These are phyloP conservation scores for Heritiera fomes DNA, from an alignment of 345 rosid species.

Conservation along the genomic window DNA sequence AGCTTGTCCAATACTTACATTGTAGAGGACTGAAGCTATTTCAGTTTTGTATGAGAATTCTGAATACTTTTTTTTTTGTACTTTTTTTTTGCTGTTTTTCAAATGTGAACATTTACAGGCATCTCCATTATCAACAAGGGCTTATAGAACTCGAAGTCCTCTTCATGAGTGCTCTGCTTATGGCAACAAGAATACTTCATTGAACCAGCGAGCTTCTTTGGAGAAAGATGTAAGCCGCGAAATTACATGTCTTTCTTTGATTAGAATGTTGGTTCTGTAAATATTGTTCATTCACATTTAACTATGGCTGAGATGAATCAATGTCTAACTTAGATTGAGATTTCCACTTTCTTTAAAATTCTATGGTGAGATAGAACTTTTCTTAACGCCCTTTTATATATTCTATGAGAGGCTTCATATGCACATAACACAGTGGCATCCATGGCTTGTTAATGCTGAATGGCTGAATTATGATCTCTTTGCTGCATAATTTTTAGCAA, in stretches of 20 bases:
- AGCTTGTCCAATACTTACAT: neutral
- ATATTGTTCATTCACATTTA: neutral
- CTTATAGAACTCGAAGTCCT: conserved; percentile 49
- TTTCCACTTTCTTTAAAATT: too few relatives aligned
- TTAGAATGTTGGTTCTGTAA: neutral
- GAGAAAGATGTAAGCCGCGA: conserved; percentile 72
- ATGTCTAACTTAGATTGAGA: neutral
- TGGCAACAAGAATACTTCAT: conserved; percentile 32
- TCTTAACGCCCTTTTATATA: too few relatives aligned
- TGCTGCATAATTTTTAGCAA: conserved; percentile 1
- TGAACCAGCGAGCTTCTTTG: conserved; percentile 61
- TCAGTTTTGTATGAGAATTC: conserved; percentile 13
- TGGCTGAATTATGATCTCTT: conserved; percentile 4
- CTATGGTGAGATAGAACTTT: too few relatives aligned
- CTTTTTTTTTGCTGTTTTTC: neutral
- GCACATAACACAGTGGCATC: conserved; percentile 13
- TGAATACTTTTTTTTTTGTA: neutral
- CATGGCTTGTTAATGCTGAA: neutral
- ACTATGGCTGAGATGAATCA: neutral
- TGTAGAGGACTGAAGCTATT: neutral
- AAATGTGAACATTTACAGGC: conserved; percentile 37
- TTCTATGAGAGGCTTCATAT: neutral
- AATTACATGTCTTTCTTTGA: neutral
- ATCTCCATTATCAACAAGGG: conserved; percentile 39
- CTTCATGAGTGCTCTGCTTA: conserved; percentile 31